Evolutionary conservation across 805 yeast species (phyloP), one percentile per base, ranked within the genome.

Genomic region (Saccharomycopsis sp.): DNA sequence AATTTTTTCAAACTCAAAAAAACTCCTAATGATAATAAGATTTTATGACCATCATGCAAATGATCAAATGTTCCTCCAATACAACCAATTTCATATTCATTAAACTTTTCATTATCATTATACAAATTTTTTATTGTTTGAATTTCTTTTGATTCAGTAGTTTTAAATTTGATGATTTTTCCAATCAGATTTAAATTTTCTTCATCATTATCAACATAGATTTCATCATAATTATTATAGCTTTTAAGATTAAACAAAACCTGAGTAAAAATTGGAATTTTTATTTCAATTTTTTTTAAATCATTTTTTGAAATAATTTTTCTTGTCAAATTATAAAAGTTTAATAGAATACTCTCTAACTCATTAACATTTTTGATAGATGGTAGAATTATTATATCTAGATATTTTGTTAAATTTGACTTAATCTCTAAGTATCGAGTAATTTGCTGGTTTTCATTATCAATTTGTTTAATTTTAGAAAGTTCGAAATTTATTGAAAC

Each of bases 61-160:
- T 92, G 97, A 55, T 92, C 99, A 62, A 92, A 92, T 0, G 98
- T 92, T 0, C 99, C 99, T 1, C 98, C 98, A 1, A 89, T 77
- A 0, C 95, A 89, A 21, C 58, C 51, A 4, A 67, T 65, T 14
- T 48, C 42, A 8, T 25, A 31, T 13, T 25, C 15, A 10, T 34
- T 6, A 12, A 12, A 9, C 23, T 21, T 18, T 10, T 23, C 26
- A 8, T 6, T 6, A 10, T 23, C 26, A n/a, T n/a, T n/a, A n/a
- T n/a, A n/a, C n/a, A n/a, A n/a, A n/a, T n/a, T n/a, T n/a, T n/a
- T n/a, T n/a, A n/a, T n/a, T n/a, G n/a, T n/a, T n/a, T n/a, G 27
- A 25, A 12, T 25, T 8, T 25, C 9, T 13, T 9, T 14, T 15
- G 32, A 29, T 6, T n/a, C n/a, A n/a, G n/a, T n/a, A n/a, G n/a